Base-by-base conservation (phyloP, 2,329 filamentous ascomycete genomes). In the Monosporascus sp. region DNA sequence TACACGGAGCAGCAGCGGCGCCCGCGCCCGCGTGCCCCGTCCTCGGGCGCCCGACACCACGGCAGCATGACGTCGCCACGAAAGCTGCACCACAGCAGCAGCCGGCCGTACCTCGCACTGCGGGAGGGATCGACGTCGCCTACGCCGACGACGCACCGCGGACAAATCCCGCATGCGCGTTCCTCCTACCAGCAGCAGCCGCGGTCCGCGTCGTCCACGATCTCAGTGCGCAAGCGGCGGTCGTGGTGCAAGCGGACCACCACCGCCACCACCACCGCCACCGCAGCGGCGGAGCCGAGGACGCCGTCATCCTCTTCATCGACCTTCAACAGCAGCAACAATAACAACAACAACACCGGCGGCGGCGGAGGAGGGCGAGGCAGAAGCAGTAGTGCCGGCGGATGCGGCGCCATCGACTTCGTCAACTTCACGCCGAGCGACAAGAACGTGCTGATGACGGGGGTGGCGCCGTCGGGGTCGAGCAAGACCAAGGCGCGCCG, bases 401-500 rank as follows among this genome's bases (percentile, higher is more conserved):
- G 67, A 7, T 59, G 60, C 3, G 64, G 66, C 3, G 64, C 64
- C 3, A 74, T 82, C 8, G 81, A 82, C 11, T 97, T 97, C 66
- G 90, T 96, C 59, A 97, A 97, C 71, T 96, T 89, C 72, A 97
- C 92, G 1, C 86, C 91, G 1, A 77, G 80, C 49, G 92, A 99
- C 69, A 86, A 85, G 63, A 76, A 81, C 16, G 83, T 88, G 66
- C 86, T 99, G 44, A 83, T 99, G 71, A 90, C 84, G 7, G 93
- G 92, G 5, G 94, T 99, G 14, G 94, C 94, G 46, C 93, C 93
- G 1, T 92, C 87, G 59, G 94, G 94, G 9, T 91, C 86, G 61
- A 89, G 84, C 61, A 97, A 97, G 81, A 97, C 94, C 8, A 97
- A 97, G 69, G 91, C 91, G n/a, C 76, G 91, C 52, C 77, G 94